phyloP scores from a whole-genome alignment of 148 eudicot genomes.

The Rhododendron griersonianum region DNA sequence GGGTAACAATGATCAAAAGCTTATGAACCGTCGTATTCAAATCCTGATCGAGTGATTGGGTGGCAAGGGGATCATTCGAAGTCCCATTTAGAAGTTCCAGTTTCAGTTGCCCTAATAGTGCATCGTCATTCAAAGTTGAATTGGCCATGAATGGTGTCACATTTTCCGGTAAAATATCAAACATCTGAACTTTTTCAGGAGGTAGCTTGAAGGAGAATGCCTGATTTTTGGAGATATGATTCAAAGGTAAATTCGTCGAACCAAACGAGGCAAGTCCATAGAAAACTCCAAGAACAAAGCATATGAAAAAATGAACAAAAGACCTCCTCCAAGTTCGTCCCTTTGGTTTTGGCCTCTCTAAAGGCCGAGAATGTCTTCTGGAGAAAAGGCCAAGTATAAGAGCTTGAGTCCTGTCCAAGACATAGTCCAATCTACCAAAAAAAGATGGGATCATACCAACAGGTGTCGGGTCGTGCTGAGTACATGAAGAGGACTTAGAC shows the following conservation, averaged over 20 bases:
- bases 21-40: conserved; percentile 28
- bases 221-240: conserved; percentile 41
- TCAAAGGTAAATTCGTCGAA: conserved; percentile 38
- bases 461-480: conserved; percentile 30
- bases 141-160: conserved; percentile 19
- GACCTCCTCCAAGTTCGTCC: conserved; percentile 58
- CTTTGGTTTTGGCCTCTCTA: conserved; percentile 61
- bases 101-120: conserved; percentile 17
- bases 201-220: conserved; percentile 44
- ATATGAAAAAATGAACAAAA: conserved; percentile 45
- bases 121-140: conserved; percentile 12
- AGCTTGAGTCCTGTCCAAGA: conserved; percentile 47
- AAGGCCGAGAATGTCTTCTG: conserved; percentile 47
- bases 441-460: conserved; percentile 33
- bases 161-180: conserved; percentile 21
- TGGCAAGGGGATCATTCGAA: conserved; percentile 23
- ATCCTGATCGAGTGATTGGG: conserved; percentile 23
- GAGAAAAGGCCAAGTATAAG: conserved; percentile 56
- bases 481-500: conserved; percentile 61
- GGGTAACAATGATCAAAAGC: conserved; percentile 80
- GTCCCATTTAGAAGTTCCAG: conserved; percentile 16
- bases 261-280: conserved; percentile 62
- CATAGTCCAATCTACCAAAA: conserved; percentile 43
- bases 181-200: conserved; percentile 26
- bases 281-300: conserved; percentile 61